These are phyloP conservation scores for Eurotiales sp. DNA, from an alignment of 2,329 filamentous ascomycete species.

Conservation along the genomic window DNA sequence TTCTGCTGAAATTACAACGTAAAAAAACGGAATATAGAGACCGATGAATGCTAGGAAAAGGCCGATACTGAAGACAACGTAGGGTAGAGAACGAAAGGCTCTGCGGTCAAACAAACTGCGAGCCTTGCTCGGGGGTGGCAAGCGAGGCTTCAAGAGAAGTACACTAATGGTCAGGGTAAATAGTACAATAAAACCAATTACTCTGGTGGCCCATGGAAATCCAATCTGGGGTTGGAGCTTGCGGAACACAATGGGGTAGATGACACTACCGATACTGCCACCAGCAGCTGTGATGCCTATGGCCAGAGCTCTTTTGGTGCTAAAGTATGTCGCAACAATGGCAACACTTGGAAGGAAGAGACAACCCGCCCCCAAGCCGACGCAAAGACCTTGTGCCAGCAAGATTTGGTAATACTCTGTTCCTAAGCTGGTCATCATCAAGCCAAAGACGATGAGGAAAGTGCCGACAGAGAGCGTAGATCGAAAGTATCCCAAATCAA, in stretches of 20 bases:
- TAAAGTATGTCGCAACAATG: slow-evolving; percentile 65
- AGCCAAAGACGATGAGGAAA: slow-evolving; percentile 30
- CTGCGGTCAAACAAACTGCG: slow-evolving; percentile 43
- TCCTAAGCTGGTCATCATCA: slow-evolving; percentile 17
- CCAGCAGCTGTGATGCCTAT: slow-evolving; percentile 60
- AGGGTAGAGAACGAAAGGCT: slow-evolving; percentile 46
- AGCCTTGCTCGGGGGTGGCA: slow-evolving; percentile 37
- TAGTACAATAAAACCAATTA: slow-evolving; percentile 61
- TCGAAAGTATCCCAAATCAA: slow-evolving; percentile 44
- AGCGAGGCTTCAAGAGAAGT: slow-evolving; percentile 39
- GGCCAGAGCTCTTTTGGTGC: slow-evolving; percentile 52
- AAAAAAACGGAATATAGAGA: slow-evolving; percentile 46
- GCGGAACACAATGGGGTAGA: not conserved
- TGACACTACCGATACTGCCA: slow-evolving; percentile 35
- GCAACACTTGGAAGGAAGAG: slow-evolving; percentile 63
- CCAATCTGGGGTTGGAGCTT: slow-evolving; percentile 45
- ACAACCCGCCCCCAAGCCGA: slow-evolving; percentile 23
- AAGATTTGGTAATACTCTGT: slow-evolving; percentile 16
- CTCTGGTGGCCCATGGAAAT: slow-evolving; percentile 58
- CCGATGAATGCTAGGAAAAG: slow-evolving; percentile 53
- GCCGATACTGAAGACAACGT: slow-evolving; percentile 44
- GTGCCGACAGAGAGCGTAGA: slow-evolving; percentile 40
- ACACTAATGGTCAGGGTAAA: slow-evolving; percentile 38
- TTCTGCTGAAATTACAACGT: slow-evolving; percentile 25
- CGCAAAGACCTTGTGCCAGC: not conserved